Base-by-base conservation (phyloP, 1,139 yeast genomes). In the Debaryomycetaceae sp. region DNA sequence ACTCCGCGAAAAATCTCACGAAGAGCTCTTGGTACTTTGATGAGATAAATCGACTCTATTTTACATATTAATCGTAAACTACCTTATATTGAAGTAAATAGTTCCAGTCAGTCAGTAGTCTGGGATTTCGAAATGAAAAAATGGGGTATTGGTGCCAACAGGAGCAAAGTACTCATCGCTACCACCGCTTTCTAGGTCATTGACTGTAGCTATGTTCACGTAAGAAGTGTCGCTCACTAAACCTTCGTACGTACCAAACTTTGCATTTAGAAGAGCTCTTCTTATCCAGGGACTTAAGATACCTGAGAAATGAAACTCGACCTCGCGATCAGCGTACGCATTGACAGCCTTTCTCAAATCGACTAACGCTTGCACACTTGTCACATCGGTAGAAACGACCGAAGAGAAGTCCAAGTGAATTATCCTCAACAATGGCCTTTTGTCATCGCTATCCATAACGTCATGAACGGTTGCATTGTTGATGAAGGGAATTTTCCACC, bases 281-380 rank as follows among this genome's bases (percentile, higher is more conserved):
- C 89, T 80, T 45, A 87, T 79, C 97, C 97, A 90, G 7, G 93
- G 90, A 45, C 88, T 83, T 44, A 85, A 69, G 36, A 91, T 81
- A 24, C 97, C 96, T 11, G 88, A 81, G 61, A 91, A 90, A 63
- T 91, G 97, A 68, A 84, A 84, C 64, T 90, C 97, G 45, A 89
- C 93, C 54, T 87, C 91, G 48, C 86, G 74, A 58, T 87, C 91
- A 36, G 95, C 87, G 58, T 87, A 88, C 45, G 73, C 75, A 63
- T 84, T 83, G 46, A 88, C 66, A 6, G 89, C 83, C 52, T 83
- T 84, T 53, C 87, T 76, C 56, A 87, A 72, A 61, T 90, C 97
- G 44, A 84, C 82, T 48, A 90, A 70, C 2, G 85, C 76, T 65
- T 88, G 96, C 37, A 89, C 71, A 39, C 93, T 84, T 1, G 97